Evolutionary conservation across 2,329 filamentous ascomycete genomes (phyloP), one percentile per base, ranked within the genome.

Genomic region (Ophiocordyceps australis): DNA sequence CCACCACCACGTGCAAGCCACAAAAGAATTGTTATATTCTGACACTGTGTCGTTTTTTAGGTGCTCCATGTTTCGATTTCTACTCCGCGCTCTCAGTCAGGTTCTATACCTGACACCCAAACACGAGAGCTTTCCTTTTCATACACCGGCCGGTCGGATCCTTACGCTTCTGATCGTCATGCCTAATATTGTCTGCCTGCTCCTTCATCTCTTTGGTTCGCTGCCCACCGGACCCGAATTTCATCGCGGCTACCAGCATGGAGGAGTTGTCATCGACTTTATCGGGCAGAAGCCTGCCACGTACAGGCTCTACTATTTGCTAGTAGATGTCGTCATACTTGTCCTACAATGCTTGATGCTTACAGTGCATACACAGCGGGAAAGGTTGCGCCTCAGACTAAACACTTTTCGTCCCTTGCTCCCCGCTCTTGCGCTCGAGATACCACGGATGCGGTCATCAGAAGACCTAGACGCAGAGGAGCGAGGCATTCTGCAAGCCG

Each of bases 201-300:
- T 74, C 4, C 45, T 68, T 22, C 72, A 77, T 40, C 38, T 70
- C 4, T 51, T 73, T 19, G 52, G 55, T n/a, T 45, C 62, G 7
- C 48, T 69, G 1, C 62, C 68, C 0, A 47, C 50, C 14, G 69
- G 66, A n/a, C 58, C 60, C 31, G 72, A 76, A 37, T 58, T 64
- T 20, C 59, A 67, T 31, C 55, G 68, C 27, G 72, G 71, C 14
- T 77, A 76, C 39, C 56, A 75, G 14, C 72, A 77, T 33, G 73
- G 73, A 14, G 73, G 73, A 18, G 53, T 76, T 26, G 55, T 77
- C 14, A 62, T 76, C 36, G 73, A 78, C 39, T 72, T 78, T 35
- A 57, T 78, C 35, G 73, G 73, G 10, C 72, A 78, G 43, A 63
- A 62, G 35, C 65, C 70, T 4, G 65, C 72, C 2, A 57, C 59